Conservation (phyloP, 805 yeast species). For the Clavispora fructus region DNA sequence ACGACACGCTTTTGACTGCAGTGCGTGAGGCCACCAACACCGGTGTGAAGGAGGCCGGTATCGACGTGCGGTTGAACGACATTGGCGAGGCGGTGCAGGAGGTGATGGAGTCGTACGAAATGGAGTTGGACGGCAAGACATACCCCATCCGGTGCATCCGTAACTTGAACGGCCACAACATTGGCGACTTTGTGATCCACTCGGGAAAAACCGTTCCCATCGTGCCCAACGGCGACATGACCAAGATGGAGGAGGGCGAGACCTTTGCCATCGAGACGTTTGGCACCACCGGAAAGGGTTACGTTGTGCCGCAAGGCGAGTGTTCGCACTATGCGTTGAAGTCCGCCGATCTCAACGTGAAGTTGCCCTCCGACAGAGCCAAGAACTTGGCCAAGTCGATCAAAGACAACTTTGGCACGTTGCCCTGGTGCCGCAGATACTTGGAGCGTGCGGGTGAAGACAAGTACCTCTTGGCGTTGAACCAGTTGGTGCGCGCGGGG, state of each 20-base stretch:
- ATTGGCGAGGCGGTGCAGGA: slow-evolving; percentile 96
- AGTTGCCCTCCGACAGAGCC: slow-evolving; percentile 61
- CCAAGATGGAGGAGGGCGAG: slow-evolving; percentile 99
- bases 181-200: slow-evolving; percentile 78
- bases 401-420: slow-evolving; percentile 80
- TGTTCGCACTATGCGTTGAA: slow-evolving; percentile 86
- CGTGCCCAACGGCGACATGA: slow-evolving; percentile 85
- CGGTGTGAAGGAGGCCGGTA: slow-evolving; percentile 89
- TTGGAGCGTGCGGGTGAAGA: slow-evolving; percentile 89
- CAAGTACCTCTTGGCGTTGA: slow-evolving; percentile 81
- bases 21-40: slow-evolving; percentile 92
- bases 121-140: slow-evolving; percentile 81
- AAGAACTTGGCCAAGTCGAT: slow-evolving; percentile 64
- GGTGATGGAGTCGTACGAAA: slow-evolving; percentile 94
- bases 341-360: slow-evolving; percentile 34
- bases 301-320: slow-evolving; percentile 82
- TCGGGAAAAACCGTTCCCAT: slow-evolving; percentile 97
- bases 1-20: slow-evolving; percentile 75
- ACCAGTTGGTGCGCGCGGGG: slow-evolving; percentile 78
- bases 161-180: slow-evolving; percentile 92
- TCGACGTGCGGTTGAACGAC: slow-evolving; percentile 91
- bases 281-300: slow-evolving; percentile 94
- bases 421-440: slow-evolving; percentile 96
- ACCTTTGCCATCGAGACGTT: slow-evolving; percentile 97
- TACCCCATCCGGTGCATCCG: slow-evolving; percentile 85